Evolutionary conservation across 2,329 filamentous ascomycete species (phyloP).

Genomic region (Fusarium sacchari): DNA sequence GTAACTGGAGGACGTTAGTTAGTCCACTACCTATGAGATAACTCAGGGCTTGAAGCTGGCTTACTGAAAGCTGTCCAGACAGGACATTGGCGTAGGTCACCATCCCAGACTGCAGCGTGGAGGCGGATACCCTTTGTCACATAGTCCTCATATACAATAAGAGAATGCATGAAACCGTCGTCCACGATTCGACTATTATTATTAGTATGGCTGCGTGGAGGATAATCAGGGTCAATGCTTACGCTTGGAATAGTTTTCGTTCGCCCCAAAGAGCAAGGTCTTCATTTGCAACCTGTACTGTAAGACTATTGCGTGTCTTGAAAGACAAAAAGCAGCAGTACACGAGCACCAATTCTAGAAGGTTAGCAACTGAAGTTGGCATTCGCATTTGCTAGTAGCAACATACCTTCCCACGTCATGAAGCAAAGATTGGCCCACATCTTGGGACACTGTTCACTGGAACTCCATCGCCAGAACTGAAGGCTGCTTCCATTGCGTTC

Average conservation of each 20-base stretch:
- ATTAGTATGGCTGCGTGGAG: constrained; percentile 7
- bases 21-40: not conserved
- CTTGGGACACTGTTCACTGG: constrained; percentile 54
- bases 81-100: constrained; percentile 63
- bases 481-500: constrained; percentile 60
- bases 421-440: constrained; percentile 67
- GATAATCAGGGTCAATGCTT: constrained; percentile 38
- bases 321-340: constrained; percentile 67
- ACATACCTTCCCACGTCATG: constrained; percentile 68
- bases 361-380: constrained; percentile 7
- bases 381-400: not conserved
- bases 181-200: constrained; percentile 63
- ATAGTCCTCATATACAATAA: constrained; percentile 64
- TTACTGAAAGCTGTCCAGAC: constrained; percentile 73
- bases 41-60: constrained; percentile 23
- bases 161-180: constrained; percentile 62
- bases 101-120: constrained; percentile 66
- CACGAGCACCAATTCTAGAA: constrained; percentile 67
- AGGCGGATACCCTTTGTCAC: constrained; percentile 62
- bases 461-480: constrained; percentile 63
- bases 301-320: constrained; percentile 61
- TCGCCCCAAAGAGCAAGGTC: constrained; percentile 62
- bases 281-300: constrained; percentile 54
- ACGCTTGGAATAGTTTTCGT: constrained; percentile 66
- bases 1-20: constrained; percentile 56